Conservation (phyloP, 2,329 filamentous ascomycete species). For the Blumeriella jaapii region DNA sequence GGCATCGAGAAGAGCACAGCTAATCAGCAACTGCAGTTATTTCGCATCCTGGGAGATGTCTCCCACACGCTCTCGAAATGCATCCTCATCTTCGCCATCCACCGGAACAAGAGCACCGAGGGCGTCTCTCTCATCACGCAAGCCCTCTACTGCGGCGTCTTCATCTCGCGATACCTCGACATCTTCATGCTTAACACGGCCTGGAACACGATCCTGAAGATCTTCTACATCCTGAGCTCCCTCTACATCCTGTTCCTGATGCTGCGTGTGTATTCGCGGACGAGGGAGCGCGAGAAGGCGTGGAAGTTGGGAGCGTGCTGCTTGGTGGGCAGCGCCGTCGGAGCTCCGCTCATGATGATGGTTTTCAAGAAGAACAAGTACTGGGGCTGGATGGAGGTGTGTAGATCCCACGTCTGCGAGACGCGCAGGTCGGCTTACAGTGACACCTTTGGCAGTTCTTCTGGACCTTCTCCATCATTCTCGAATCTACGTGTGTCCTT, state of each 20-base stretch:
- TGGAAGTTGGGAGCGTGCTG: slow-evolving; percentile 78
- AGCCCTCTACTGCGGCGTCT: slow-evolving; percentile 75
- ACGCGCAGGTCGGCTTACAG: slow-evolving; percentile 1
- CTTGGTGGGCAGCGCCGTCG: slow-evolving; percentile 49
- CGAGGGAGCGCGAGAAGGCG: slow-evolving; percentile 81
- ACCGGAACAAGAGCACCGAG: slow-evolving; percentile 78
- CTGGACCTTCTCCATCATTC: slow-evolving; percentile 82
- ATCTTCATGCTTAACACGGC: slow-evolving; percentile 46
- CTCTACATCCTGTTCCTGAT: slow-evolving; percentile 82
- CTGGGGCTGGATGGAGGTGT: slow-evolving; percentile 41
- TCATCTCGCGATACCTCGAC: slow-evolving; percentile 78
- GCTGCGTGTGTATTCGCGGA: slow-evolving; percentile 75
- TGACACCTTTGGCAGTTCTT: slow-evolving; percentile 45
- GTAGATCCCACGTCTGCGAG: slow-evolving; percentile 16
- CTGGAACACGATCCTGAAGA: slow-evolving; percentile 77
- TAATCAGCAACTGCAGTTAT: slow-evolving; percentile 28
- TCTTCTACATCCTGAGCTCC: slow-evolving; percentile 76
- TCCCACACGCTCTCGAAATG: slow-evolving; percentile 79
- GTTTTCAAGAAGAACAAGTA: slow-evolving; percentile 43
- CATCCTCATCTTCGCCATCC: slow-evolving; percentile 84
- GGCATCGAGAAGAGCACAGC: background rate
- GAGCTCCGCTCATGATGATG: slow-evolving; percentile 62
- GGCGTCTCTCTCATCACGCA: slow-evolving; percentile 90
- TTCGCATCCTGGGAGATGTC: slow-evolving; percentile 73
- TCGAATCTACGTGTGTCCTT: slow-evolving; percentile 83